Base-by-base conservation (phyloP, 2,329 filamentous ascomycete species). In the Colletotrichum acutatum region DNA sequence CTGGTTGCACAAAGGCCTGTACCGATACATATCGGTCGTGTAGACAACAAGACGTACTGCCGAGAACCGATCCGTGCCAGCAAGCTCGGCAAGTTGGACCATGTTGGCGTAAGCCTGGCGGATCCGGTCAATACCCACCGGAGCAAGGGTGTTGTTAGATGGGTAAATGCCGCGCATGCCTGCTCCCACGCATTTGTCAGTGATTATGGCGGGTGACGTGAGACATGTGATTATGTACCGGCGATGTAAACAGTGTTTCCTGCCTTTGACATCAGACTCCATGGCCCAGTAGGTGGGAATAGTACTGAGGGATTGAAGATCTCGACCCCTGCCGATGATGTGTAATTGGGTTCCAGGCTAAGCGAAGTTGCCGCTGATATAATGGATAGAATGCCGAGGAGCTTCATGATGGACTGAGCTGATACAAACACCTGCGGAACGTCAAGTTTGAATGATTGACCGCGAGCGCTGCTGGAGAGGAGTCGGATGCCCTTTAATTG, bases 101-200 rank as follows among this genome's bases (percentile, higher is more conserved):
- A 82, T 81, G 73, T 82, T 82, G 57, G 75, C 68, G 65, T 78
- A 82, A 1, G 80, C 80, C 60, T 78, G 79, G 24, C 77, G 77
- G n/a, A 82, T 74, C 7, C 79, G 78, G 5, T 75, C 74, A 14
- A 78, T 68, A 4, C 79, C 79, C 2, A 76, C 74, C 1, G 79
- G 78, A 0, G 78, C 79, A 2, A 82, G 75, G 3, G 77, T 80
- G 60, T 76, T 78, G 49, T 81, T 81, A 16, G 73, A 71, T 3
- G 77, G 79, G 66, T 78, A 76, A 67, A 82, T 80, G 8, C 80
- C 80, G 28, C 79, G 77, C 78, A 81, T 81, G n/a, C 79, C 78
- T 76, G 26, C n/a, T 42, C 6, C 24, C 32, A 8, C 32, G 28
- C 26, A 56, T 68, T 6, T 67, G 62, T 53, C n/a, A 32, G 24